Percentiles rank a stretch among this genome's conserved stretches.
Evolutionary conservation across 179 eudicot species (phyloP).

Genomic region (Amaranthus tricolor): DNA sequence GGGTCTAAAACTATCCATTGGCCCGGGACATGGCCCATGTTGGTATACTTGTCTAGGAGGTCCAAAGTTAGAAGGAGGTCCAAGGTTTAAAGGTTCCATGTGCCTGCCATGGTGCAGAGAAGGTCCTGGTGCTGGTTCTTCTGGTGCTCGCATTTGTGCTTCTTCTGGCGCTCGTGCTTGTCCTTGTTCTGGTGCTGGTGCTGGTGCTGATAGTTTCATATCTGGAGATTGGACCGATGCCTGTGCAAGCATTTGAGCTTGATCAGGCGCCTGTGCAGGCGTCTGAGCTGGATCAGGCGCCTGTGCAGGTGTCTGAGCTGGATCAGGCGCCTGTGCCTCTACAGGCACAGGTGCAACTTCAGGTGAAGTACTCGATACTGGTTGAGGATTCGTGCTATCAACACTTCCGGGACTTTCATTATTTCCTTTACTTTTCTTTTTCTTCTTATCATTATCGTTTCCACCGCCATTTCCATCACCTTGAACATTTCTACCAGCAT

Average conservation of each 20-base stretch:
- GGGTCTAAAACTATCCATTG: conserved; percentile 12
- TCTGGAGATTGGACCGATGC: too few relatives aligned
- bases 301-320: conserved; percentile 6
- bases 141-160: background rate
- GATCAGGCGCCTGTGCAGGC: background rate
- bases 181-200: background rate
- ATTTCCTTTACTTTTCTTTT: conserved; percentile 27
- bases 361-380: background rate
- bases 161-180: background rate
- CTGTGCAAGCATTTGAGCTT: too few relatives aligned
- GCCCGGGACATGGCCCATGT: conserved; percentile 7
- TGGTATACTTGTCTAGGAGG: conserved; percentile 13
- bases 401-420: conserved; percentile 15
- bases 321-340: background rate
- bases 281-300: background rate
- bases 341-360: background rate
- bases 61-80: conserved; percentile 5
- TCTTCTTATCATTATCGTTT: conserved; percentile 24
- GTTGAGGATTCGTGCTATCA: background rate
- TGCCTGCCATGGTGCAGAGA: conserved; percentile 17
- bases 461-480: conserved; percentile 14
- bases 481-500: conserved; percentile 2
- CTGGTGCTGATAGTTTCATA: background rate
- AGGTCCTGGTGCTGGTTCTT: background rate
- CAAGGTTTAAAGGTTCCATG: background rate